Evolutionary conservation across 2,329 filamentous ascomycete species (phyloP).

Genomic region (Trichoderma brevicompactum): DNA sequence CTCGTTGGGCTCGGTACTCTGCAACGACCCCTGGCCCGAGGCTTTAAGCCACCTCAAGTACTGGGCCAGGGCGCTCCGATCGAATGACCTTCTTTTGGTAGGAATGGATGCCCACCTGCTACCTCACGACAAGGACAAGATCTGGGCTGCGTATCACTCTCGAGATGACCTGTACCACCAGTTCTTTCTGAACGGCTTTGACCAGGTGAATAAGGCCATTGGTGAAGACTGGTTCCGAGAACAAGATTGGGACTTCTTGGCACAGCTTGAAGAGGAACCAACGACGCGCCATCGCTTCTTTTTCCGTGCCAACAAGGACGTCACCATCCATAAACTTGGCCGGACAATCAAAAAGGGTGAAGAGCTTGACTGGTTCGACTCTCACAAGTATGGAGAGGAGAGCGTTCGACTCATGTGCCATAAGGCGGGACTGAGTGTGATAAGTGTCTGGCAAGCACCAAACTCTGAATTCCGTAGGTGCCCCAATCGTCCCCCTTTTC

Average conservation of each 20-base stretch:
- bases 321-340: constrained; percentile 36
- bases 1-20: constrained; percentile 49
- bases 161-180: constrained; percentile 42
- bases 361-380: constrained; percentile 51
- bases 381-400: constrained; percentile 47
- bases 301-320: constrained; percentile 43
- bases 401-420: constrained; percentile 47
- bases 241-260: constrained; percentile 46
- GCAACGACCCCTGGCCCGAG: constrained; percentile 46
- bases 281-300: constrained; percentile 48
- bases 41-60: constrained; percentile 43
- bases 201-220: constrained; percentile 44
- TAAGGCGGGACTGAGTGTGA: constrained; percentile 45
- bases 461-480: constrained; percentile 47
- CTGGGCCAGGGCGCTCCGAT: constrained; percentile 45
- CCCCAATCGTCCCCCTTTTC: not conserved
- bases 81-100: constrained; percentile 44
- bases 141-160: constrained; percentile 48
- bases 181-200: constrained; percentile 49
- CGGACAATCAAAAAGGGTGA: constrained; percentile 40
- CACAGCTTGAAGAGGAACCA: constrained; percentile 43
- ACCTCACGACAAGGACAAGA: constrained; percentile 41
- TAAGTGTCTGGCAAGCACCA: constrained; percentile 44
- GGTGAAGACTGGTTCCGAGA: constrained; percentile 43
- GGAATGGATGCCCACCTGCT: constrained; percentile 49